Base-by-base conservation (phyloP, 306 rosid species). In the Dalbergia cochinchinensis region DNA sequence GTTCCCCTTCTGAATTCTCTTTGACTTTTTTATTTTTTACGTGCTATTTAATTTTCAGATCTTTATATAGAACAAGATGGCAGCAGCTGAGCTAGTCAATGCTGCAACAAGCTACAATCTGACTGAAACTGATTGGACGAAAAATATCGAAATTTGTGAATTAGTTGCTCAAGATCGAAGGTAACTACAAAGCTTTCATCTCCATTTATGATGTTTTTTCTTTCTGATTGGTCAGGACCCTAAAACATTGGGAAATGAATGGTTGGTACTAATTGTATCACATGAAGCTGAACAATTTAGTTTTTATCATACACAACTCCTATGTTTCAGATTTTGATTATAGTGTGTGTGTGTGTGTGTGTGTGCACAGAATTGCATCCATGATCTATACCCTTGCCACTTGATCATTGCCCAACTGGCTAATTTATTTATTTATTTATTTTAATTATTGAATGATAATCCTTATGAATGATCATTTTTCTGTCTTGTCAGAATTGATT, bases 141-240 rank as follows among this genome's bases (percentile, higher is more conserved):
- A 91, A 81, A 94, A 92, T 82, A 94, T 94, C 85, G 86, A 91
- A 81, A 91, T 94, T n/a, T 92, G 99, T 62, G 99, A 92, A 87
- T 76, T 91, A 83, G 97, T 92, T 72, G 94, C 97, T 81, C 89
- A 15, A 57, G 97, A 94, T 88, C 92, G 78, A 76, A 94, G 97
- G 98, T 94, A 84, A 42, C 14, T 39, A 1, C 39, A 39, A 57
- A 39, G 55, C 76, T 78, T 42, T 77, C 69, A 4, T 19, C 19
- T 63, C 35, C 61, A 77, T 60, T 14, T 37, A 44, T 9, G 42
- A 19, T 69, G 35, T 50, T 71, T 41, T 44, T 80, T 44, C 81
- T 60, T 80, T 80, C 15, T 51, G 64, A 65, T 79, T 60, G 50
- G 42, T 74, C 65, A 78, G 66, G 50, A 69, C 65, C 47, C 22